Conservation (phyloP, 306 rosid species). For the Medicago ruthenica region DNA sequence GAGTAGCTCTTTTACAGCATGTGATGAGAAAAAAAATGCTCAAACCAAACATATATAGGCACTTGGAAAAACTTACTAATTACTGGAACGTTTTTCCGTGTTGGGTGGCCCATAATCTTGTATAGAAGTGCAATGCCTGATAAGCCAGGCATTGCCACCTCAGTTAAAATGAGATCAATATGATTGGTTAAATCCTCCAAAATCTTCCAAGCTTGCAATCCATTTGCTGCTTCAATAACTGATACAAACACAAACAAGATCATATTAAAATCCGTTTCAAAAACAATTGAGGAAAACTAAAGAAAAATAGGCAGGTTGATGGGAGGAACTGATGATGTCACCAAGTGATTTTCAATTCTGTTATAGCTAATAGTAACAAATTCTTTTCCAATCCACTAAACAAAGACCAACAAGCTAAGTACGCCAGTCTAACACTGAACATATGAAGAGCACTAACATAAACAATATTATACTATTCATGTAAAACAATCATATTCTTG, state of each 20-base stretch:
- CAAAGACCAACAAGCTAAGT: background rate
- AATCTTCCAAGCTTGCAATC: slow-evolving; percentile 91
- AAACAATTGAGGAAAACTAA: background rate
- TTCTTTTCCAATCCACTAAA: background rate
- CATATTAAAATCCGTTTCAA: background rate
- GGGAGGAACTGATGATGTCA: background rate
- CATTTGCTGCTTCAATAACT: slow-evolving; percentile 85
- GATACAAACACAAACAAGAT: slow-evolving; percentile 33
- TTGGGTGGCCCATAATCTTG: slow-evolving; percentile 86
- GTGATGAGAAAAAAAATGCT: slow-evolving; percentile 50
- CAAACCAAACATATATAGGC: slow-evolving; percentile 36
- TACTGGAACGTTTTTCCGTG: slow-evolving; percentile 81
- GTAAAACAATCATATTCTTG: too few species aligned
- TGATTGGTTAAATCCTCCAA: slow-evolving; percentile 83
- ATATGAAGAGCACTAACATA: too few species aligned
- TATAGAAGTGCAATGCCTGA: slow-evolving; percentile 85
- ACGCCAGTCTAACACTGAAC: background rate
- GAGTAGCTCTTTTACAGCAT: slow-evolving; percentile 46
- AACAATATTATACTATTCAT: too few species aligned
- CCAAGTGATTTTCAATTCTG: slow-evolving; percentile 1
- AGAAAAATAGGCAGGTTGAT: background rate
- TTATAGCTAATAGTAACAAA: background rate
- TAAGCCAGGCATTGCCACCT: slow-evolving; percentile 85
- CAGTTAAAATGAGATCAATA: slow-evolving; percentile 84
- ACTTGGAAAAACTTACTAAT: slow-evolving; percentile 73